Conservation (phyloP, 805 yeast species). For the Saccharomycopsis capsularis region DNA sequence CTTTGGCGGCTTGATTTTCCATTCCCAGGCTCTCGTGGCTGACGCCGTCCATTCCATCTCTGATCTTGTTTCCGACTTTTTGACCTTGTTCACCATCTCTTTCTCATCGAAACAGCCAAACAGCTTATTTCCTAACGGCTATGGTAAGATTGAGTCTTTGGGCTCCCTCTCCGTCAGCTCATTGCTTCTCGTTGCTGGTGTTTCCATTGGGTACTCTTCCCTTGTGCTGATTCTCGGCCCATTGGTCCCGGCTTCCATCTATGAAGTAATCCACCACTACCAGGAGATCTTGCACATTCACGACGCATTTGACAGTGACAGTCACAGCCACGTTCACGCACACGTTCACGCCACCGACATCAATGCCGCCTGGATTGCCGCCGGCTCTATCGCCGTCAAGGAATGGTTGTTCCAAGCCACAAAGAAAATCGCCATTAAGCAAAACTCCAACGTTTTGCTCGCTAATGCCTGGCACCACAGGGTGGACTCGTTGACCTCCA, state of each 20-base stretch:
- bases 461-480: conserved; percentile 99
- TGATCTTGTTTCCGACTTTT: conserved; percentile 81
- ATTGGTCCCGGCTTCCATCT: conserved; percentile 51
- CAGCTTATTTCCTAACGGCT: conserved; percentile 69
- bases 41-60: conserved; percentile 92
- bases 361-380: conserved; percentile 95
- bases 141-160: conserved; percentile 86
- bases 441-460: conserved; percentile 80
- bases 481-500: conserved; percentile 85
- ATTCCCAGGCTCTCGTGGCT: conserved; percentile 89
- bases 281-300: conserved; percentile 14
- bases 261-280: conserved; percentile 36
- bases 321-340: conserved; percentile 32
- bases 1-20: conserved; percentile 83
- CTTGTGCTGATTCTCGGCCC: conserved; percentile 61
- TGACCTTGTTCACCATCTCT: conserved; percentile 84
- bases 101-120: conserved; percentile 58
- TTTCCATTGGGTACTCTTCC: conserved; percentile 86
- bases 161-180: conserved; percentile 87
- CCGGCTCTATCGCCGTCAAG: conserved; percentile 77
- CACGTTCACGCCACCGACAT: conserved; percentile 50
- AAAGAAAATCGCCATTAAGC: conserved; percentile 63
- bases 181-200: conserved; percentile 77
- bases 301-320: conserved; percentile 25
- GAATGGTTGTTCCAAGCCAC: conserved; percentile 87